These are phyloP conservation scores for Curvularia sp. DNA, from an alignment of 2,329 filamentous ascomycete species.

Conservation along the genomic window DNA sequence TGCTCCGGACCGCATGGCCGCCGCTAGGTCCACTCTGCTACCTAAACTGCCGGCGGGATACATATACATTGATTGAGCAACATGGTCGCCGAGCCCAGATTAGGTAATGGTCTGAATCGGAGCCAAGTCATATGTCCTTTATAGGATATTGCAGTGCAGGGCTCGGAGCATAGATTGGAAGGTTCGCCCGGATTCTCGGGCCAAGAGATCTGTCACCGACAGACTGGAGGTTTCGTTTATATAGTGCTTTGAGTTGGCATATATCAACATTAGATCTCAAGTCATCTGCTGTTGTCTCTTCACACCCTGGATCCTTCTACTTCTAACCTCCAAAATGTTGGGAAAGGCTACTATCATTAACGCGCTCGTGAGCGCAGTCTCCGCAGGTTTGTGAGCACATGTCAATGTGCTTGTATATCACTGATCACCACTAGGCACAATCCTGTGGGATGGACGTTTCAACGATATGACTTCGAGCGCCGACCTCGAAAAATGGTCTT, in stretches of 20 bases:
- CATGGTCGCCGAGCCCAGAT: constrained; percentile 32
- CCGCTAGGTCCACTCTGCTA: constrained; percentile 32
- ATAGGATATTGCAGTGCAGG: constrained; percentile 31
- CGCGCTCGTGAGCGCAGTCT: constrained; percentile 44
- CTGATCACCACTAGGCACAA: constrained; percentile 47
- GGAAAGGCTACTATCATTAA: constrained; percentile 38
- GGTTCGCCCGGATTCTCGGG: constrained; percentile 22
- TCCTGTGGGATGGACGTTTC: constrained; percentile 71
- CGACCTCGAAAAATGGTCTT: constrained; percentile 69
- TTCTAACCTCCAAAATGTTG: constrained; percentile 35
- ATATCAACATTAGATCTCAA: not conserved
- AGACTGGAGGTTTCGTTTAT: constrained; percentile 22
- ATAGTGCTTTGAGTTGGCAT: constrained; percentile 18
- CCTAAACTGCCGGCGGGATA: constrained; percentile 39
- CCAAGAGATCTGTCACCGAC: not conserved
- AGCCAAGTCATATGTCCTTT: constrained; percentile 29
- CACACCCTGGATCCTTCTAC: not conserved
- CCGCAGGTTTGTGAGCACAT: constrained; percentile 31
- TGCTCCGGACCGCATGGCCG: constrained; percentile 46
- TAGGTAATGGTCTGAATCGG: constrained; percentile 12
- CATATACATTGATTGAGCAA: constrained; percentile 47
- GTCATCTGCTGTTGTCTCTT: not conserved
- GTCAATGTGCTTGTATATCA: not conserved
- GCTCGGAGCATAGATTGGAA: constrained; percentile 15
- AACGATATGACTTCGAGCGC: constrained; percentile 63